phyloP scores from a whole-genome alignment of 306 rosid species.

The Dryas alaskensis region DNA sequence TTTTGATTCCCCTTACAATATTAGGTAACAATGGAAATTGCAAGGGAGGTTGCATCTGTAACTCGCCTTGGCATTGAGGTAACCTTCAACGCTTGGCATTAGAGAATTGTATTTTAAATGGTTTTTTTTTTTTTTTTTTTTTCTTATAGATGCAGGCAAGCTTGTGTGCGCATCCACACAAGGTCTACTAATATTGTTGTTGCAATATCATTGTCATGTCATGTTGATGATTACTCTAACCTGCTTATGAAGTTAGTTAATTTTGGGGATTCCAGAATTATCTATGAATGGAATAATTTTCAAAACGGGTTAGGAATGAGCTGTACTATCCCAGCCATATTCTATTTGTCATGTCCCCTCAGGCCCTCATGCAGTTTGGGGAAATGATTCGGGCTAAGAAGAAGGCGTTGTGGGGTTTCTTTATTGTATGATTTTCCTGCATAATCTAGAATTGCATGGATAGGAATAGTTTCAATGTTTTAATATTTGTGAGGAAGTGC shows the following conservation, averaged over 20 bases:
- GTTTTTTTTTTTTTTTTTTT: neutral
- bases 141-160: neutral
- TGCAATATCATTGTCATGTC: neutral
- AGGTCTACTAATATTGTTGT: neutral
- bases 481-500: neutral
- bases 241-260: neutral
- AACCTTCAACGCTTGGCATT: slow-evolving; percentile 6
- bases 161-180: neutral
- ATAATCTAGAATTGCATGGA: neutral
- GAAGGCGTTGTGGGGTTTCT: neutral
- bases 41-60: slow-evolving; percentile 93
- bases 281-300: neutral
- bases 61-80: slow-evolving; percentile 98
- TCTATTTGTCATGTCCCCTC: neutral
- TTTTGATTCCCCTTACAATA: slow-evolving; percentile 20
- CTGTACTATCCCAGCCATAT: neutral
- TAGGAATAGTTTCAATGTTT: neutral
- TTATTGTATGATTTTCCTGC: too few relatives aligned
- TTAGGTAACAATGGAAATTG: slow-evolving; percentile 88
- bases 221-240: neutral
- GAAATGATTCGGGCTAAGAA: slow-evolving; percentile 9
- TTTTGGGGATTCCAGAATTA: slow-evolving; percentile 3
- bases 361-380: neutral
- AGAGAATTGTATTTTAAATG: slow-evolving; percentile 2
- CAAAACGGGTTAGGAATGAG: neutral